A percentile compares a stretch with the other conserved stretches of the same genome.
Conservation (phyloP, 2,329 filamentous ascomycete species). For the Fusarium albosuccineum region DNA sequence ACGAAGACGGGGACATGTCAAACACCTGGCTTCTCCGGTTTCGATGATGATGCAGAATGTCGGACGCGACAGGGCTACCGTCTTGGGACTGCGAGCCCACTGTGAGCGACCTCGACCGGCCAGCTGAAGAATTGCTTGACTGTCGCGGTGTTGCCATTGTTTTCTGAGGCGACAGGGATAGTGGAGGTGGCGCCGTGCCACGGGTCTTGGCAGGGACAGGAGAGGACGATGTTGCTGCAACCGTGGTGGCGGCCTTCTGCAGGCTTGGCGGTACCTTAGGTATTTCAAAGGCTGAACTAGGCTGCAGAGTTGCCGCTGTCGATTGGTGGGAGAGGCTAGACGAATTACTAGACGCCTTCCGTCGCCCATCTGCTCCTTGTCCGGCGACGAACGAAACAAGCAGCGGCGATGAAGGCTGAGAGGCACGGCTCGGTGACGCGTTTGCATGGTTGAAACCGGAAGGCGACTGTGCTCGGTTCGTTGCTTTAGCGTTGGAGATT, state of each 20-base stretch:
- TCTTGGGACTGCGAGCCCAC: conserved; percentile 97
- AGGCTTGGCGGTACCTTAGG: conserved; percentile 72
- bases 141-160: conserved; percentile 71
- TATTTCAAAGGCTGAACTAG: conserved; percentile 78
- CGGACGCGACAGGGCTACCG: conserved; percentile 78
- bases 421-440: conserved; percentile 88
- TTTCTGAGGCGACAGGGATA: conserved; percentile 74
- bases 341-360: conserved; percentile 92
- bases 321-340: conserved; percentile 87
- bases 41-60: conserved; percentile 81
- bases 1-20: conserved; percentile 96
- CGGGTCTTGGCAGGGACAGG: conserved; percentile 69
- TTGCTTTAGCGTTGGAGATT: conserved; percentile 83
- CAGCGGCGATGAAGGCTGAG: conserved; percentile 77
- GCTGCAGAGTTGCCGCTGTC: conserved; percentile 69
- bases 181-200: conserved; percentile 61
- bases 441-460: conserved; percentile 83
- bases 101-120: conserved; percentile 87
- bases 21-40: conserved; percentile 95
- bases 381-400: conserved; percentile 95
- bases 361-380: conserved; percentile 79
- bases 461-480: conserved; percentile 86
- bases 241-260: conserved; percentile 70
- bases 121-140: conserved; percentile 70
- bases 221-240: conserved; percentile 59